These are phyloP conservation scores for Suillus tomentosus DNA, from an alignment of 768 basidiomycete species.

Conservation along the genomic window DNA sequence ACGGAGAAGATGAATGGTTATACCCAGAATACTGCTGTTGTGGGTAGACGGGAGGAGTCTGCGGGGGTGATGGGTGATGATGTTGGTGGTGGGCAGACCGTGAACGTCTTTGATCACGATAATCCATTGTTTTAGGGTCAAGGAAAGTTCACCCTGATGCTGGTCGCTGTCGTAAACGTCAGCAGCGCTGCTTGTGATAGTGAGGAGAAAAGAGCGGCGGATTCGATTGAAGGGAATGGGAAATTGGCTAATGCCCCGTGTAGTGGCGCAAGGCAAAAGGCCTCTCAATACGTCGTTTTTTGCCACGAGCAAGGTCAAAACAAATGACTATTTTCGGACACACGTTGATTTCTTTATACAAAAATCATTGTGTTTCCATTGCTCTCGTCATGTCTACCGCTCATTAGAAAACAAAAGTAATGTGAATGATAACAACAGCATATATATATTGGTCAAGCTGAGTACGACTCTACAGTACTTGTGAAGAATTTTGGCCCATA, in stretches of 20 bases:
- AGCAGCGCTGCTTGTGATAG: background rate
- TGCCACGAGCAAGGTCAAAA: conserved; percentile 6
- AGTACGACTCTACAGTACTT: background rate
- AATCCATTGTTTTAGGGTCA: conserved; percentile 35
- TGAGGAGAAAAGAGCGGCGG: conserved; percentile 16
- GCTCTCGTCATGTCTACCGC: background rate
- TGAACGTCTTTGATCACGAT: conserved; percentile 49
- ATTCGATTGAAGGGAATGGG: conserved; percentile 7
- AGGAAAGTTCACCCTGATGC: background rate
- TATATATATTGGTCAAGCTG: background rate
- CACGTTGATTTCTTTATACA: background rate
- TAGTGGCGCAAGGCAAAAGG: conserved; percentile 1
- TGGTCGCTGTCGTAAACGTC: background rate
- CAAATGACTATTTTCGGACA: conserved; percentile 6
- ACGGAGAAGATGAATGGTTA: conserved; percentile 21
- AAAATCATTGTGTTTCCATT: background rate
- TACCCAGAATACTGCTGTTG: conserved; percentile 24
- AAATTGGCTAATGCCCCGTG: conserved; percentile 8
- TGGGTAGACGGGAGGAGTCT: conserved; percentile 39
- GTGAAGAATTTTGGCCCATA: background rate
- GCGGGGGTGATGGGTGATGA: conserved; percentile 42
- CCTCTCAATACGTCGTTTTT: conserved; percentile 8
- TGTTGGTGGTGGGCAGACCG: conserved; percentile 52
- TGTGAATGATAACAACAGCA: background rate
- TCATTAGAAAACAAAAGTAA: background rate